phyloP scores from a whole-genome alignment of 768 basidiomycete species.

The Russula griseocarnosa region DNA sequence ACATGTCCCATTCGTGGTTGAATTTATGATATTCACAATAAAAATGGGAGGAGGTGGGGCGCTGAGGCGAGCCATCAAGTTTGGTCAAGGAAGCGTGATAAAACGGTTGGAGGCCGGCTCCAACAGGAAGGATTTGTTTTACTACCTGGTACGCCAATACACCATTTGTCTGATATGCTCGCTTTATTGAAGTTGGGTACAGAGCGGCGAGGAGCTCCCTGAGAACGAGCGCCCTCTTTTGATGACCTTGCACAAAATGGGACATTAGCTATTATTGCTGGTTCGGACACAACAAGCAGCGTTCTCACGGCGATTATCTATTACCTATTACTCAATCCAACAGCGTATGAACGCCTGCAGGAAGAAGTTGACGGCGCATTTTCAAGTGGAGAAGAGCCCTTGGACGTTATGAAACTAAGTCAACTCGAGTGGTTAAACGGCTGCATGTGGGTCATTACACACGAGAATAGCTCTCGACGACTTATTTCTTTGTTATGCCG shows the following conservation, averaged over 20 bases:
- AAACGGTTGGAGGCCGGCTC: constrained; percentile 11
- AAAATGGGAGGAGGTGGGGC: background rate
- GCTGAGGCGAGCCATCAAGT: background rate
- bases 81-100: background rate
- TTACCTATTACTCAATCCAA: constrained; percentile 37
- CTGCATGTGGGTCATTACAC: constrained; percentile 20
- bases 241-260: constrained; percentile 36
- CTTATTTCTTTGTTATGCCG: too few relatives aligned
- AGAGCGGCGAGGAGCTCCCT: constrained; percentile 22
- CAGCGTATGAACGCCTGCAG: constrained; percentile 18
- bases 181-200: background rate
- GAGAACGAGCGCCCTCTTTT: constrained; percentile 14
- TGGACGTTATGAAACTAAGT: constrained; percentile 16
- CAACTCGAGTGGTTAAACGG: constrained; percentile 22
- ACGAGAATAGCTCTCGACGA: background rate
- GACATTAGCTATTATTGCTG: constrained; percentile 40
- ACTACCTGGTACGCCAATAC: constrained; percentile 36
- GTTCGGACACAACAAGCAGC: constrained; percentile 43
- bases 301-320: constrained; percentile 37
- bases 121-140: constrained; percentile 37
- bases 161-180: background rate
- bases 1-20: constrained; percentile 1
- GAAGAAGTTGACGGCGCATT: constrained; percentile 21
- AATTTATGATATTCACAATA: too few relatives aligned
- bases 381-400: constrained; percentile 18